Evolutionary conservation across 208 protist species (phyloP).

Genomic region (Wallacemonas sp.): DNA sequence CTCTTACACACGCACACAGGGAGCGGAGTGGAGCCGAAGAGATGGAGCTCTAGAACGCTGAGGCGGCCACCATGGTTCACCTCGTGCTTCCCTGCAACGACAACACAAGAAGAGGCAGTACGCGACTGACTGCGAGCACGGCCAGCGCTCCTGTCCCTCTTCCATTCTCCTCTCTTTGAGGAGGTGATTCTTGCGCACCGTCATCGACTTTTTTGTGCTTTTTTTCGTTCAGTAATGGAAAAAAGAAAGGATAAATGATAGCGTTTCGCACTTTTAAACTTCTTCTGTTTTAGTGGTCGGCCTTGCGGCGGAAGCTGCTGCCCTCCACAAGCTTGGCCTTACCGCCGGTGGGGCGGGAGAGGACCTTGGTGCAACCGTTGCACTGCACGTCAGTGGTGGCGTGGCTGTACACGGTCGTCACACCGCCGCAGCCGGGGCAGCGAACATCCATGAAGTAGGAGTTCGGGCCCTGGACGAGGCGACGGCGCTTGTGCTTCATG

Average conservation of each 20-base stretch:
- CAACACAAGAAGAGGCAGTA: neutral
- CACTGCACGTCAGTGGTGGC: constrained; percentile 97
- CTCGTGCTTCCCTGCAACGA: too few species aligned
- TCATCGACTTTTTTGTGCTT: neutral
- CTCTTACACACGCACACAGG: too few species aligned
- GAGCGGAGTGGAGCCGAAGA: too few species aligned
- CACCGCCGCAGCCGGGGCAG: constrained; percentile 95
- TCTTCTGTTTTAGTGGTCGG: constrained; percentile 74
- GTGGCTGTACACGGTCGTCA: constrained; percentile 98
- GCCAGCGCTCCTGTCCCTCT: too few species aligned
- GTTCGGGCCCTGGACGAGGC: constrained; percentile 99
- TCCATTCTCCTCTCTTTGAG: too few species aligned
- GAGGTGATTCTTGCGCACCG: too few species aligned
- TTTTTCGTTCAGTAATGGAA: neutral
- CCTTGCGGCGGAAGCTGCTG: constrained; percentile 95
- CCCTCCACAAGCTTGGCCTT: constrained; percentile 96
- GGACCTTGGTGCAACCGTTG: constrained; percentile 93
- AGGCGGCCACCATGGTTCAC: too few species aligned
- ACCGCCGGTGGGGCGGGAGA: constrained; percentile 98
- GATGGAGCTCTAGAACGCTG: too few species aligned
- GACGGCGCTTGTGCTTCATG: constrained; percentile 99
- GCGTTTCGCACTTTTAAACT: constrained; percentile 5
- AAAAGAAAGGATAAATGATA: neutral
- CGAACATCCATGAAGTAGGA: constrained; percentile 99
- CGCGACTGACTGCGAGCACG: too few species aligned